Percentiles rank a stretch among this genome's conserved stretches.
phyloP scores from a whole-genome alignment of 306 rosid species.

The Begonia fuchsioides region DNA sequence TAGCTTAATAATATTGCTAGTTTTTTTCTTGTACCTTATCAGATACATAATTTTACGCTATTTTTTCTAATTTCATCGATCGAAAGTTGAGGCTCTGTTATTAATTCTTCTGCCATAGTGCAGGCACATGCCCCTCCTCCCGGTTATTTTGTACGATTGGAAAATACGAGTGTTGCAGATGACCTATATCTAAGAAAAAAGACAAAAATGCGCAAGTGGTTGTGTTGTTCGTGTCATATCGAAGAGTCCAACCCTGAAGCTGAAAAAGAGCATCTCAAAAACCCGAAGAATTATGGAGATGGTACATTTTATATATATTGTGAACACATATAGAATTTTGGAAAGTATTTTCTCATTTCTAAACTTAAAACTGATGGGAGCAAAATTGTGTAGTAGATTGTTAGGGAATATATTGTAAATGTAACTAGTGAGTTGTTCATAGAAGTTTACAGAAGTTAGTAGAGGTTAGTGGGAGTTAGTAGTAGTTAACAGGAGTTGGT shows the following conservation, averaged over 20 bases:
- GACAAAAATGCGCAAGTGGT: slow-evolving; percentile 60
- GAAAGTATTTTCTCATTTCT: slow-evolving; percentile 1
- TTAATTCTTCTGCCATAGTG: slow-evolving; percentile 7
- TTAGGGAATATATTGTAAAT: too few relatives aligned
- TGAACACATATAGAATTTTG: not conserved
- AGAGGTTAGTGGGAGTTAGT: too few relatives aligned
- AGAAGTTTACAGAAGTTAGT: too few relatives aligned
- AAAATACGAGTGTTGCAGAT: slow-evolving; percentile 23
- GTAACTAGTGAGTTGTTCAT: too few relatives aligned
- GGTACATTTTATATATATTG: slow-evolving; percentile 19
- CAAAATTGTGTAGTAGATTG: too few relatives aligned
- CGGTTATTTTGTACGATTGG: slow-evolving; percentile 36
- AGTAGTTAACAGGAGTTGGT: too few relatives aligned
- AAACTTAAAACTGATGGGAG: not conserved
- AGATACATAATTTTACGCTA: too few relatives aligned
- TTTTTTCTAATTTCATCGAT: not conserved
- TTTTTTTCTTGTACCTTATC: too few relatives aligned
- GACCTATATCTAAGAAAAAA: slow-evolving; percentile 36
- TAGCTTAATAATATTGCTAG: too few relatives aligned
- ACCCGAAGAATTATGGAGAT: slow-evolving; percentile 42
- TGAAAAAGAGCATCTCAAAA: slow-evolving; percentile 51
- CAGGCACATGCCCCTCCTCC: slow-evolving; percentile 49
- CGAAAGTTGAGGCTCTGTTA: not conserved
- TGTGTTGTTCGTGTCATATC: slow-evolving; percentile 48
- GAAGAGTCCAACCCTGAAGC: slow-evolving; percentile 45